Base-by-base conservation (phyloP, 257 asterid species). In the Phtheirospermum japonicum region DNA sequence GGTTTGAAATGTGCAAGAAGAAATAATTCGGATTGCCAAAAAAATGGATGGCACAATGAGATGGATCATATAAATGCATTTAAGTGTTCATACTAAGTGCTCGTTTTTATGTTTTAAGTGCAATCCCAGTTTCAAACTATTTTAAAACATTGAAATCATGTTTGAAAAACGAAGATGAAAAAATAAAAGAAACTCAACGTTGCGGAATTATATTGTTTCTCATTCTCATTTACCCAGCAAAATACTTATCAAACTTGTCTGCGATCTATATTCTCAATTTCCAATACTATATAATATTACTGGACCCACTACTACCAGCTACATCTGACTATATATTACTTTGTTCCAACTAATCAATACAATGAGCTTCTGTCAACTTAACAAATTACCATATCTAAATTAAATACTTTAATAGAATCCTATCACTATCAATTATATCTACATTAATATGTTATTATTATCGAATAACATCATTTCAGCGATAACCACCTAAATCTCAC, bases 41-140 rank as follows among this genome's bases (percentile, higher is more conserved):
- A 59, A 36, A 11, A 17, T 20, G 19, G 18, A 11, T 9, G 16
- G 19, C 18, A 37, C 51, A 16, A 39, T 36, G 17, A 31, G 20
- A 20, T 11, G 64, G 64, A 40, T 9, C 64, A 40, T 9, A 59
- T 40, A 54, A 60, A 13, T 14, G 56, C 64, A 20, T 36, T 58
- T 26, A 19, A 59, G 43, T 48, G 26, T 45, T 2, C 40, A 14
- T 28, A 14, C 26, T 4, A 39, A 42, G 48, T 9, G 4, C 48
- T 42, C 16, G 1, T 42, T 42, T 9, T 42, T 42, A 9, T 42
- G 9, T 42, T 9, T 42, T 42, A 9, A 42, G 48, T 12, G 4
- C 54, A 16, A 10, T 17, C 5, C 6, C 54, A 48, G 30, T 16
- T 49, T 49, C 13, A 16, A 17, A 19, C 26, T 48, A 48, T 48